Evolutionary conservation across 768 basidiomycete species (phyloP).

Genomic region (Russula compacta): DNA sequence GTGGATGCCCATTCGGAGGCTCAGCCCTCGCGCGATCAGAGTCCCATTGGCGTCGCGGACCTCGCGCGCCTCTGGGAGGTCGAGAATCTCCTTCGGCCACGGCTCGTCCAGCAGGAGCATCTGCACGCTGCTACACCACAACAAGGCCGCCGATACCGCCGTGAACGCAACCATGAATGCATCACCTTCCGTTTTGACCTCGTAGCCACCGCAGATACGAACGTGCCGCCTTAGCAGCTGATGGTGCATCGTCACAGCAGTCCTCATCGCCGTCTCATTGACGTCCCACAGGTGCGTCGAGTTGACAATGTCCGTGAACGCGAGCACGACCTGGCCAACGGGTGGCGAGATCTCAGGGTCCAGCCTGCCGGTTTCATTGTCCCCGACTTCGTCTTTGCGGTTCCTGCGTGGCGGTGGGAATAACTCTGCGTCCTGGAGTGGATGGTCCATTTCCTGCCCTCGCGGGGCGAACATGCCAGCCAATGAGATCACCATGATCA

Average conservation of each 20-base stretch:
- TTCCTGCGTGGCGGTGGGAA: constrained; percentile 26
- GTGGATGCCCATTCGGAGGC: constrained; percentile 97
- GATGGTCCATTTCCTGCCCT: constrained; percentile 39
- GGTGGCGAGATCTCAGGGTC: constrained; percentile 79
- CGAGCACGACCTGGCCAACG: constrained; percentile 78
- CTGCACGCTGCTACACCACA: constrained; percentile 88
- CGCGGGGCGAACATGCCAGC: constrained; percentile 61
- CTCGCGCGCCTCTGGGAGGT: constrained; percentile 84
- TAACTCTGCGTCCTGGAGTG: constrained; percentile 35
- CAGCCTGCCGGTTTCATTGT: constrained; percentile 53
- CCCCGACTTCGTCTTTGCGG: constrained; percentile 42
- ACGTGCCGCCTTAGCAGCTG: constrained; percentile 74
- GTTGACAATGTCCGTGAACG: constrained; percentile 96
- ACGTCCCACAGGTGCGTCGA: constrained; percentile 96
- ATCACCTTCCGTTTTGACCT: constrained; percentile 99
- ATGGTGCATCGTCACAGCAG: constrained; percentile 88
- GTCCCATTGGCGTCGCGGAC: constrained; percentile 56
- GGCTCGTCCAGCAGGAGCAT: constrained; percentile 65
- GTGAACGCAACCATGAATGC: constrained; percentile 99
- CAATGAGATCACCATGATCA: constrained; percentile 95
- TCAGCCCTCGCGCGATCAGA: constrained; percentile 77
- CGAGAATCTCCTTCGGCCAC: constrained; percentile 92
- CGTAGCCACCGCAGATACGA: constrained; percentile 89
- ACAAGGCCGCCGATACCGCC: constrained; percentile 71
- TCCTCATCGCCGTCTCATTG: constrained; percentile 83